phyloP scores from a whole-genome alignment of 1,139 yeast species.

The Blastobotrys illinoisensis region DNA sequence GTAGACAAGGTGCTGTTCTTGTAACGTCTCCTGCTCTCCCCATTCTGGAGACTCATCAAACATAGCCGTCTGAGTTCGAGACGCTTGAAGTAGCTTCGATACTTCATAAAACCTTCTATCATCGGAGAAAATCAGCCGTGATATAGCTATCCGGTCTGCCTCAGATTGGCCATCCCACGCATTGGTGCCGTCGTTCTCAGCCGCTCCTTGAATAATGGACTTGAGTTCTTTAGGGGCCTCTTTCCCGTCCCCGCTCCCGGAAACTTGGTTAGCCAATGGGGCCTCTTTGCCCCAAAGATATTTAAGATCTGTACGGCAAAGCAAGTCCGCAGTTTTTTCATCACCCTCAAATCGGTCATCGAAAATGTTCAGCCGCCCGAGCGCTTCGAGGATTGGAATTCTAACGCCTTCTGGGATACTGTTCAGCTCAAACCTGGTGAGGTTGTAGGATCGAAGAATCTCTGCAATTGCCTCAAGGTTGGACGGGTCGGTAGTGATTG shows the following conservation, averaged over 20 bases:
- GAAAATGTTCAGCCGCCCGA: constrained; percentile 27
- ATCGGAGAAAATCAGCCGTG: constrained; percentile 64
- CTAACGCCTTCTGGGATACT: constrained; percentile 70
- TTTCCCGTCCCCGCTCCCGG: background rate
- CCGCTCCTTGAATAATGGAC: constrained; percentile 43
- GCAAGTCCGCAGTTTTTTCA: background rate
- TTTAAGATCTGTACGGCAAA: background rate
- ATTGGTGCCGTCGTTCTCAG: constrained; percentile 46
- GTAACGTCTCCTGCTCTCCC: constrained; percentile 54
- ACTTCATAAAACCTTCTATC: constrained; percentile 82
- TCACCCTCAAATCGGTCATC: background rate
- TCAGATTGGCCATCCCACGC: constrained; percentile 69
- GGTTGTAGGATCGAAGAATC: background rate
- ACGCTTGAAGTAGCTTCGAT: constrained; percentile 62
- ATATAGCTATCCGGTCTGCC: constrained; percentile 59
- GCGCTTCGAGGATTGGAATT: constrained; percentile 49
- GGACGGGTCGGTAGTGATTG: background rate
- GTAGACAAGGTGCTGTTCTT: constrained; percentile 59
- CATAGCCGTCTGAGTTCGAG: constrained; percentile 49
- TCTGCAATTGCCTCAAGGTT: background rate
- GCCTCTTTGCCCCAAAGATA: background rate
- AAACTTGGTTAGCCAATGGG: background rate
- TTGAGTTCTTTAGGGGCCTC: constrained; percentile 41
- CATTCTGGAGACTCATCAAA: constrained; percentile 36
- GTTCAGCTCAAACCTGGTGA: constrained; percentile 38